These are phyloP conservation scores for Aspergillus sp. DNA, from an alignment of 2,329 filamentous ascomycete species.

Conservation along the genomic window DNA sequence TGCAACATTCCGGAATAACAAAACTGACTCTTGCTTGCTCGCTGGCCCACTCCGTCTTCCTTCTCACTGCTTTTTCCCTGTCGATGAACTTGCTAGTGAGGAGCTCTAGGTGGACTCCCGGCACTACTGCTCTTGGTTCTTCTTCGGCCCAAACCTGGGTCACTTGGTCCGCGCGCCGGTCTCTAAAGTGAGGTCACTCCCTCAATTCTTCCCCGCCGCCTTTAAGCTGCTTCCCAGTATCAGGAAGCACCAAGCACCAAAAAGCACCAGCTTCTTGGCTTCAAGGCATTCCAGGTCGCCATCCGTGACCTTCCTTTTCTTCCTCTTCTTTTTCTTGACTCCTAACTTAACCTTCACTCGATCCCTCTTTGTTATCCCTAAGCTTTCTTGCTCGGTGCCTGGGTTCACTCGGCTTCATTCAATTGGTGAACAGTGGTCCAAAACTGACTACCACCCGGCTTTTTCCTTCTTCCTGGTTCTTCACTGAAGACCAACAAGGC, in stretches of 20 bases:
- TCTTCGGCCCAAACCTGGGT: slow-evolving; percentile 20
- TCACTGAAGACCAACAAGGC: background rate
- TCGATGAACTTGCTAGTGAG: slow-evolving; percentile 35
- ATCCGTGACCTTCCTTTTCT: background rate
- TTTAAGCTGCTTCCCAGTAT: slow-evolving; percentile 1
- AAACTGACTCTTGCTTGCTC: background rate
- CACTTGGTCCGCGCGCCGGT: slow-evolving; percentile 21
- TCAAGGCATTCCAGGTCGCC: background rate
- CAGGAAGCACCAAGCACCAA: background rate
- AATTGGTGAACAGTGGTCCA: background rate
- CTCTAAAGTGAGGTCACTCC: slow-evolving; percentile 22
- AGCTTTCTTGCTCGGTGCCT: background rate
- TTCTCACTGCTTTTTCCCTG: background rate
- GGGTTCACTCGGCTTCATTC: background rate
- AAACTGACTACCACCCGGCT: background rate
- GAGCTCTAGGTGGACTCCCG: slow-evolving; percentile 17
- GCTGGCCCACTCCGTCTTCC: background rate
- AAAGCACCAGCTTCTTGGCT: background rate
- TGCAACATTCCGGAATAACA: too few relatives aligned
- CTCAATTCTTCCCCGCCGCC: slow-evolving; percentile 13
- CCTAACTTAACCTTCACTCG: background rate
- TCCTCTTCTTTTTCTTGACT: background rate
- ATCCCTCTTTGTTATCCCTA: background rate
- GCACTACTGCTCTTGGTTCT: slow-evolving; percentile 7
- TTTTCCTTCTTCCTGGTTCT: background rate